phyloP scores from a whole-genome alignment of 1,139 yeast genomes.

The Cylindricascospora bacillispora region DNA sequence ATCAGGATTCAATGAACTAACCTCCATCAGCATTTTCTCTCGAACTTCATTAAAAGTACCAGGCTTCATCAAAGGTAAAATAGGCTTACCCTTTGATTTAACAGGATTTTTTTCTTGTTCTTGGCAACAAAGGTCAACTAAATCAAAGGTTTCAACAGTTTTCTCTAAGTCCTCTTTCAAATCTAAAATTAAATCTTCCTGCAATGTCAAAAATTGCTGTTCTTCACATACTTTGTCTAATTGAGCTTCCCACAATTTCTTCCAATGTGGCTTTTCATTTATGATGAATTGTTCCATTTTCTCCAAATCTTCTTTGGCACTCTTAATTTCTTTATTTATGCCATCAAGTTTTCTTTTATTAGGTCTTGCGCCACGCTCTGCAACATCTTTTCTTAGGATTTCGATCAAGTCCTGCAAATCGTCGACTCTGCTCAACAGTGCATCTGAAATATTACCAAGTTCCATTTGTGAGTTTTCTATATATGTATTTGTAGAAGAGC shows the following conservation, averaged over 20 bases:
- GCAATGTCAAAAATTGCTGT: constrained; percentile 81
- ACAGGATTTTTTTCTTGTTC: constrained; percentile 51
- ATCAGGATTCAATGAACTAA: constrained; percentile 65
- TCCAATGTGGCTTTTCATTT: constrained; percentile 75
- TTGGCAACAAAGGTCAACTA: constrained; percentile 71
- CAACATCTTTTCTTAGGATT: constrained; percentile 81
- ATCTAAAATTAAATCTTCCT: constrained; percentile 74
- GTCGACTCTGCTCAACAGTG: constrained; percentile 66
- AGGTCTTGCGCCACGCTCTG: constrained; percentile 81
- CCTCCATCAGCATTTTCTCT: constrained; percentile 73
- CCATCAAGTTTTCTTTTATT: constrained; percentile 57
- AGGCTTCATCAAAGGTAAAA: constrained; percentile 51
- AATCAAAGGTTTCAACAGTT: constrained; percentile 67
- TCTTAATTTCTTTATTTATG: constrained; percentile 51
- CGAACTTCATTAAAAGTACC: constrained; percentile 55
- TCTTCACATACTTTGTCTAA: constrained; percentile 85
- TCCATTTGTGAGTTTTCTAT: constrained; percentile 68
- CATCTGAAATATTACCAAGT: constrained; percentile 67
- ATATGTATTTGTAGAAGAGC: constrained; percentile 41
- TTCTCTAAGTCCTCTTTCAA: constrained; percentile 68
- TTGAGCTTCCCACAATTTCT: constrained; percentile 84
- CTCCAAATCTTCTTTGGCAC: constrained; percentile 41
- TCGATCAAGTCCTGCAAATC: constrained; percentile 89
- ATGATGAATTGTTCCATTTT: constrained; percentile 49
- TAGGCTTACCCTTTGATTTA: constrained; percentile 24